Conservation (phyloP, 1,284 basidiomycete genomes). For the Trichosporon ovoides region DNA sequence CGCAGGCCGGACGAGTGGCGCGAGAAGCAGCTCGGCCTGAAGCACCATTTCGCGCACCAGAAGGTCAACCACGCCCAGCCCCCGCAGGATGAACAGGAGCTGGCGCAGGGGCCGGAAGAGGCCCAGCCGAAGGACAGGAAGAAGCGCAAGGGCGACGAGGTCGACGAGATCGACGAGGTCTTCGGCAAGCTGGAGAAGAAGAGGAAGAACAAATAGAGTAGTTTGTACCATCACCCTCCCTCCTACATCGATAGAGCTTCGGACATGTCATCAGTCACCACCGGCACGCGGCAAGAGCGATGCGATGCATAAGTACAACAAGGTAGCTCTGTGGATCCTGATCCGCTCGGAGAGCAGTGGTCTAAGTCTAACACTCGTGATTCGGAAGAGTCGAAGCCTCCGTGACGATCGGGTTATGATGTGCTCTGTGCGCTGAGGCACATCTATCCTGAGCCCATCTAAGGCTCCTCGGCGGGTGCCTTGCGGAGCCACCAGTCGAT, state of each 20-base stretch:
- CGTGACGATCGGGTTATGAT: too few relatives aligned
- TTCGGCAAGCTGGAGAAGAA: constrained; percentile 33
- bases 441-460: neutral
- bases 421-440: neutral
- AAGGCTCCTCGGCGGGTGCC: constrained; percentile 73
- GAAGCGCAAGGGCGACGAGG: constrained; percentile 26
- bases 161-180: constrained; percentile 36
- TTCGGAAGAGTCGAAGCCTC: neutral
- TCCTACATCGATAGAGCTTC: constrained; percentile 2
- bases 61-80: constrained; percentile 22
- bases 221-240: constrained; percentile 1
- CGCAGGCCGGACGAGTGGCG: constrained; percentile 78
- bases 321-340: constrained; percentile 3
- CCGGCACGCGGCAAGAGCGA: constrained; percentile 10
- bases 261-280: neutral
- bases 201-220: constrained; percentile 19
- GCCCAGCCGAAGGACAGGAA: neutral
- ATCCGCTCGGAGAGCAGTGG: neutral
- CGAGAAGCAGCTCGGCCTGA: constrained; percentile 51
- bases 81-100: constrained; percentile 3
- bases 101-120: constrained; percentile 2
- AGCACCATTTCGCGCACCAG: constrained; percentile 47
- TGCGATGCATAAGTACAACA: constrained; percentile 18
- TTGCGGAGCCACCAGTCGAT: constrained; percentile 81
- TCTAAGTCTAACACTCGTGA: neutral